A percentile compares a stretch with the other conserved stretches of the same genome.
Evolutionary conservation across 768 basidiomycete species (phyloP).

Genomic region (Hypholoma fasciculare): DNA sequence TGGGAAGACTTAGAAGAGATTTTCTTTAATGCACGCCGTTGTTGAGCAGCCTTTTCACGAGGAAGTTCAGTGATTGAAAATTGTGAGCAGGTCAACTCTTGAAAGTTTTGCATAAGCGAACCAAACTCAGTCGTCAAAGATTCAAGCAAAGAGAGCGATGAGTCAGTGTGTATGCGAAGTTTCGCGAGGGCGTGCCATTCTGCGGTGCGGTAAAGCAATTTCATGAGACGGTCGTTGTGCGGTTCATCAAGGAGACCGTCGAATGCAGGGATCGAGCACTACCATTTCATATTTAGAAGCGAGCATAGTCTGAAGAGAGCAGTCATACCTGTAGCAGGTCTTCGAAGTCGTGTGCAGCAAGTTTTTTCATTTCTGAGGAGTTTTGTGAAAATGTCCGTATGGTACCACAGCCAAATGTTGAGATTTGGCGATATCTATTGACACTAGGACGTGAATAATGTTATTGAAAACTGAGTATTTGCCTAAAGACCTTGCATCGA

Average conservation of each 20-base stretch:
- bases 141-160: conserved; percentile 23
- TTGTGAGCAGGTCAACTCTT: conserved; percentile 18
- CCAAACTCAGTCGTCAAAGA: conserved; percentile 28
- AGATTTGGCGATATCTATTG: no score
- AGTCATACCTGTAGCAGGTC: no score
- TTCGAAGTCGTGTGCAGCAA: no score
- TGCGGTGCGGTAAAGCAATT: conserved; percentile 25
- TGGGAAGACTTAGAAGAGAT: no score
- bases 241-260: conserved; percentile 31
- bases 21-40: conserved; percentile 19
- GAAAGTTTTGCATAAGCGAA: conserved; percentile 29
- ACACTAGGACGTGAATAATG: no score
- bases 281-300: no score
- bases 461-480: no score
- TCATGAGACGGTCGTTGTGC: conserved; percentile 17
- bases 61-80: conserved; percentile 37
- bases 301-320: no score
- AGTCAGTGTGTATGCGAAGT: conserved; percentile 29
- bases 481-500: no score
- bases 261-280: conserved; percentile 37
- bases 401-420: no score
- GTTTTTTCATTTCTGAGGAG: no score
- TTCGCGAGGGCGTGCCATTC: conserved; percentile 36
- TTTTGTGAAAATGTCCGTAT: no score
- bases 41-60: conserved; percentile 36